Base-by-base conservation (phyloP, 2,329 filamentous ascomycete genomes). In the Harringtonia aguacate region DNA sequence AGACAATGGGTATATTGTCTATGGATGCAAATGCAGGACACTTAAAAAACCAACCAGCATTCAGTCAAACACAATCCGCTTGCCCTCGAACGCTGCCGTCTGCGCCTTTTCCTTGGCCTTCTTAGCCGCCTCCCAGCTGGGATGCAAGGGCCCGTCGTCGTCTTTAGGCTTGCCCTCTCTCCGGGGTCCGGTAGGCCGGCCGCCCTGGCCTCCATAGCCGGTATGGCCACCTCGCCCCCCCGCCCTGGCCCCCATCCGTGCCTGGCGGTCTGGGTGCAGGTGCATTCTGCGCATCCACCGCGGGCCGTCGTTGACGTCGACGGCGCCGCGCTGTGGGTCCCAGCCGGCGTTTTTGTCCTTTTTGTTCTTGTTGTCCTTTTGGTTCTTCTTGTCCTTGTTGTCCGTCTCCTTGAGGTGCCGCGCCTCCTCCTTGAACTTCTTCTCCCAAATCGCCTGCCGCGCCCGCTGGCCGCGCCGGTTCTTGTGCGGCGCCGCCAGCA, bases 381-480 rank as follows among this genome's bases (percentile, higher is more conserved):
- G 2, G 85, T 84, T 49, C 33, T 73, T 70, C 14, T 72, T 67
- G 36, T 84, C 5, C 20, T 34, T 27, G 3, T 27, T 17, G 5
- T 60, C 53, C 38, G 60, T 59, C 46, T 45, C 21, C 31, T 66
- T 22, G 36, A 79, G 59, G 55, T 88, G 84, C 52, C 80, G 84
- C 2, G 86, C 86, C 49, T 74, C 71, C 14, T 72, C 68, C 40
- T 84, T 84, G 58, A 73, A 90, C 57, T 89, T 90, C 65, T 86
- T 81, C 65, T 90, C 85, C 68, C 79, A 84, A 46, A 92, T 83
- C 21, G 79, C 76, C 57, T 85, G 83, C 9, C 86, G 76, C n/a
- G 82, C 84, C 36, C 79, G 74, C 62, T 94, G 86, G 4, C 86
- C 86, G 38, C 52, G 52, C 17, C 78, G 72, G 55, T 90, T 89